phyloP scores from a whole-genome alignment of 2,329 filamentous ascomycete species.

The Aspergillus nomiae region DNA sequence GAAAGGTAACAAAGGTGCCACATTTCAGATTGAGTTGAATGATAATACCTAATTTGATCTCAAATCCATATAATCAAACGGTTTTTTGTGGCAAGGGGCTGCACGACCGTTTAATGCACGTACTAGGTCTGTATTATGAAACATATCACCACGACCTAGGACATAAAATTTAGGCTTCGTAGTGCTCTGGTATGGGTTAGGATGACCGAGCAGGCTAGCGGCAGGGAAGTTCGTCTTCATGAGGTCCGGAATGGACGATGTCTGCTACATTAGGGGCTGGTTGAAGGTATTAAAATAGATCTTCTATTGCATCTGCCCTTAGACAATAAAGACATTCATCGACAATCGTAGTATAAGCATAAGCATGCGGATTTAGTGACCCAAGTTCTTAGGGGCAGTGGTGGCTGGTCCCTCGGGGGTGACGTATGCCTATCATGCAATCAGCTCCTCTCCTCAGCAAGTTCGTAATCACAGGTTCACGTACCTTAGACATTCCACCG shows the following conservation, averaged over 20 bases:
- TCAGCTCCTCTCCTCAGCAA: background rate
- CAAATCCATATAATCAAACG: background rate
- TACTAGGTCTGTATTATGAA: background rate
- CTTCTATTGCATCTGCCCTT: background rate
- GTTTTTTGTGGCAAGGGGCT: background rate
- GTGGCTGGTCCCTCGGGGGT: conserved; percentile 63
- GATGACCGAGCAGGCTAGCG: background rate
- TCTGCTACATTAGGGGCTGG: background rate
- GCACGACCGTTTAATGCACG: background rate
- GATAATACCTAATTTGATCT: background rate
- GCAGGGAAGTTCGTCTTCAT: background rate
- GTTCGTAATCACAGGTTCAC: background rate
- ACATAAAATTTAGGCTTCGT: background rate
- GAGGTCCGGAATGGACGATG: background rate
- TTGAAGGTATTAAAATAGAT: background rate
- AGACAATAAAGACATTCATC: background rate
- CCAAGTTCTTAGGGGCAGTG: conserved; percentile 55
- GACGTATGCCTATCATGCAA: conserved; percentile 62
- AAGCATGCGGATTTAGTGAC: conserved; percentile 10
- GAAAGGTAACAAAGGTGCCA: background rate
- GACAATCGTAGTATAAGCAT: background rate
- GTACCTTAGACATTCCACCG: conserved; percentile 79
- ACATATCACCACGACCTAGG: background rate
- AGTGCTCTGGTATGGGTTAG: background rate
- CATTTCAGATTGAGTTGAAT: background rate